Evolutionary conservation across 2,329 filamentous ascomycete genomes (phyloP), one percentile per base, ranked within the genome.

Genomic region (Sarocladium brachiariae): DNA sequence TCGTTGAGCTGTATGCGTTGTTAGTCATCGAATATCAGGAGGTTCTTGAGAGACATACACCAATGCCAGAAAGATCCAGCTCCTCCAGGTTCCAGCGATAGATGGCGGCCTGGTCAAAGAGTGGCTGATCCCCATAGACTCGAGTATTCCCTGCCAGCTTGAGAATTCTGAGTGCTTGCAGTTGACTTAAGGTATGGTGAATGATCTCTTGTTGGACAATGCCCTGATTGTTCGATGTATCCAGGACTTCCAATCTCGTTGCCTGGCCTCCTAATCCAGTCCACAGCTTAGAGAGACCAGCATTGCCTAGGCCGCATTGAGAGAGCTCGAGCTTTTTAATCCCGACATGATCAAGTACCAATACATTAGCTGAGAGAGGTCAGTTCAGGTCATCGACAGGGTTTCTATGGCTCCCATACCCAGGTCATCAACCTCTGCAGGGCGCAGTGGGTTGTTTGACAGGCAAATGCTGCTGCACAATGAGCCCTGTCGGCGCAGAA

Each of bases 21-120:
- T 49, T 19, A 49, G 46, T 37, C 6, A 23, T 14, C 14, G 7
- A 31, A n/a, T 6, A 14, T 39, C 4, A n/a, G 21, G 19, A 11
- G 21, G 57, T 11, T 21, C 9, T 19, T 49, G 6, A 10, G 25
- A 18, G 41, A 50, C 68, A 55, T 61, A 78, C 74, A 65, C 73
- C 72, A 61, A 76, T 79, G 4, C 73, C 71, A 2, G 78, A 80
- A 24, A 81, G 62, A 54, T 81, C 71, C 14, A 81, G 62, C 52
- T 77, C 75, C 57, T 78, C 72, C 21, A 81, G 64, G n/a, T 65
- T 64, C 68, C 73, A 75, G 16, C 63, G 58, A 35, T 65, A 56
- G 39, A 78, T 61, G 7, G 66, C 61, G 48, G 70, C 68, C 52
- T 73, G 60, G 49, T 76, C 65, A 24, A 81, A 70, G 2, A 81